These are phyloP conservation scores for Blastocystis sp. DNA, from an alignment of 352 stramenopile genomes.

Conservation along the genomic window DNA sequence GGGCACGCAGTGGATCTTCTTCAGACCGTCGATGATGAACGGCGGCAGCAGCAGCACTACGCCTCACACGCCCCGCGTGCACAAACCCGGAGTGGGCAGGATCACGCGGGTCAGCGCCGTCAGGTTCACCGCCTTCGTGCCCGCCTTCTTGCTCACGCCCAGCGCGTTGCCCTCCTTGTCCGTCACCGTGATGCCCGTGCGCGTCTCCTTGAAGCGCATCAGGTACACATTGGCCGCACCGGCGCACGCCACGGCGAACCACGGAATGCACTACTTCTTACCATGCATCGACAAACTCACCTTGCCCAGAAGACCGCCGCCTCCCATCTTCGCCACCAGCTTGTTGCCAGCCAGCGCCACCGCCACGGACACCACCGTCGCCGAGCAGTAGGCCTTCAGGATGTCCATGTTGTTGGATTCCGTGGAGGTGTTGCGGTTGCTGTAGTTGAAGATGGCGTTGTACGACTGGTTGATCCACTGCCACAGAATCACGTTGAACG, in stretches of 20 bases:
- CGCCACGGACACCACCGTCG: slow-evolving; percentile 77
- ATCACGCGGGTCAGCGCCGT: slow-evolving; percentile 72
- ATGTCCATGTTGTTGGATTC: slow-evolving; percentile 80
- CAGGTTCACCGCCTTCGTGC: too few relatives aligned
- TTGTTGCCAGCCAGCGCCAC: slow-evolving; percentile 80
- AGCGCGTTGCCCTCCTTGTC: slow-evolving; percentile 75
- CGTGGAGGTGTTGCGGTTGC: slow-evolving; percentile 72
- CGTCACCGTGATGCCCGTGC: slow-evolving; percentile 59
- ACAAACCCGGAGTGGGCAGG: slow-evolving; percentile 81
- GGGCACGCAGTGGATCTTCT: slow-evolving; percentile 34
- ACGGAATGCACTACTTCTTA: slow-evolving; percentile 76
- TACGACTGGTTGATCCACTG: slow-evolving; percentile 74
- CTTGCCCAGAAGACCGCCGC: slow-evolving; percentile 73
- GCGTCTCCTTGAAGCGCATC: slow-evolving; percentile 83
- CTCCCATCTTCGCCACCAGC: slow-evolving; percentile 75
- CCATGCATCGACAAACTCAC: slow-evolving; percentile 73
- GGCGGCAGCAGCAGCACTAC: slow-evolving; percentile 67
- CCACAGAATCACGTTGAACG: slow-evolving; percentile 79
- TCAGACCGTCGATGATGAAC: slow-evolving; percentile 64
- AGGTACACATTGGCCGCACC: slow-evolving; percentile 85
- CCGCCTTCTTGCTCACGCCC: slow-evolving; percentile 71
- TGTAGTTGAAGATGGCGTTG: too few relatives aligned
- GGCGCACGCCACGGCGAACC: slow-evolving; percentile 80
- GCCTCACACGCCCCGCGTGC: neutral
- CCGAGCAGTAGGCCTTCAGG: slow-evolving; percentile 71